Conservation (phyloP, 2,329 filamentous ascomycete species). For the Neophaeococcomyces aloes region DNA sequence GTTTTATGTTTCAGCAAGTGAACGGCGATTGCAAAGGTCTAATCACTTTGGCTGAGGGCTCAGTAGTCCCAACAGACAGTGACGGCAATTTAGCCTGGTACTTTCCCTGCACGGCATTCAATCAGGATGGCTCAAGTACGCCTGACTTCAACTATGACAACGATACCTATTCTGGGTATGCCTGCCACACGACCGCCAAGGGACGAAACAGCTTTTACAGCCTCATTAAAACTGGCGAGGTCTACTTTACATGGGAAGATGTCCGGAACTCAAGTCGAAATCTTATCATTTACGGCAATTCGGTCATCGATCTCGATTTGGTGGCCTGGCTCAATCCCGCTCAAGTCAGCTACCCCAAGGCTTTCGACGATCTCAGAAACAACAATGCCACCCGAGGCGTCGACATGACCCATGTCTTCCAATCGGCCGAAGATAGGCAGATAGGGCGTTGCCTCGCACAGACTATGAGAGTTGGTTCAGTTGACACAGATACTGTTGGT, state of each 20-base stretch:
- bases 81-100: constrained; percentile 83
- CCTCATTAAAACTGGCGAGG: constrained; percentile 63
- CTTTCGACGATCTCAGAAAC: constrained; percentile 70
- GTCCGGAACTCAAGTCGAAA: constrained; percentile 82
- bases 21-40: constrained; percentile 92
- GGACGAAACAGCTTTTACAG: constrained; percentile 68
- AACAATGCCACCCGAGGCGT: constrained; percentile 64
- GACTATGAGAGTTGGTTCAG: constrained; percentile 88
- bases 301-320: constrained; percentile 80
- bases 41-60: constrained; percentile 60
- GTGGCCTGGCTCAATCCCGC: constrained; percentile 79
- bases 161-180: constrained; percentile 61
- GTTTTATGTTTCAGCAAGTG: constrained; percentile 96
- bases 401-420: constrained; percentile 82
- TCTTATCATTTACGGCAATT: constrained; percentile 85
- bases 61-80: constrained; percentile 67
- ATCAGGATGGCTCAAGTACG: constrained; percentile 77
- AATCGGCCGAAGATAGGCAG: constrained; percentile 65
- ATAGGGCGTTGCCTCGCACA: constrained; percentile 80
- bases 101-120: constrained; percentile 84
- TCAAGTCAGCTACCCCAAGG: constrained; percentile 63
- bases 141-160: constrained; percentile 54
- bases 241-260: constrained; percentile 94
- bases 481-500: constrained; percentile 91
- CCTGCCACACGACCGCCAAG: constrained; percentile 67